Base-by-base conservation (phyloP, 2,329 filamentous ascomycete species). In the Aspergillus brasiliensis region DNA sequence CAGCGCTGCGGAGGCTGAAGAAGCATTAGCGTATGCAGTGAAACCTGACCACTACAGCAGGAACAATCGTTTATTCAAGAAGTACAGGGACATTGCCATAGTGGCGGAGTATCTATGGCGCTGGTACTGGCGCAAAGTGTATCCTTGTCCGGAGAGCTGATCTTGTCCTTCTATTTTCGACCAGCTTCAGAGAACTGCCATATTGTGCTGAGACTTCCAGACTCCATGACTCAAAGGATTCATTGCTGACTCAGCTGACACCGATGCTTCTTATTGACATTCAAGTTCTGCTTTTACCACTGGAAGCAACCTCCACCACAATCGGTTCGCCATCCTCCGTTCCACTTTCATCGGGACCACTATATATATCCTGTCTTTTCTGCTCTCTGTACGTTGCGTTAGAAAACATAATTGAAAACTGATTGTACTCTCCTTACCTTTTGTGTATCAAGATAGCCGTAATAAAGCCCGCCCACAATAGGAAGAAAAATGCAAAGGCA, bases 401-500 rank as follows among this genome's bases (percentile, higher is more conserved):
- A 51, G 8, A 10, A 23, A 17, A 37, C 8, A 8, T 8, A 37
- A 10, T 37, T 1, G 10, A 2, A 13, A 3, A 2, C 11, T 5
- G 21, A 6, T 5, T 13, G 5, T 15, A 21, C 42, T 31, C 46
- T 23, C 58, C 25, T 46, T 59, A 69, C 63, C 67, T 57, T 62
- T 61, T 55, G 51, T 69, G 58, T 44, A 71, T 48, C 2, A 70
- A 8, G 46, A 69, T 42, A 3, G 68, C 53, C 8, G 63, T 34
- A 19, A 72, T 53, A 25, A 71, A 72, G 0, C 67, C 66, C 42
- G 66, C 62, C 80, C 79, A 83, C 21, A 81, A 71, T 3, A 81
- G 65, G 46, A 80, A 69, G 37, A 78, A 76, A 53, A 83, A 83
- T 0, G 74, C 76, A 51, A 83, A 75, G 2, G 79, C 76, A 5